These are phyloP conservation scores for Isatis tinctoria DNA, from an alignment of 345 rosid genomes.

Conservation along the genomic window DNA sequence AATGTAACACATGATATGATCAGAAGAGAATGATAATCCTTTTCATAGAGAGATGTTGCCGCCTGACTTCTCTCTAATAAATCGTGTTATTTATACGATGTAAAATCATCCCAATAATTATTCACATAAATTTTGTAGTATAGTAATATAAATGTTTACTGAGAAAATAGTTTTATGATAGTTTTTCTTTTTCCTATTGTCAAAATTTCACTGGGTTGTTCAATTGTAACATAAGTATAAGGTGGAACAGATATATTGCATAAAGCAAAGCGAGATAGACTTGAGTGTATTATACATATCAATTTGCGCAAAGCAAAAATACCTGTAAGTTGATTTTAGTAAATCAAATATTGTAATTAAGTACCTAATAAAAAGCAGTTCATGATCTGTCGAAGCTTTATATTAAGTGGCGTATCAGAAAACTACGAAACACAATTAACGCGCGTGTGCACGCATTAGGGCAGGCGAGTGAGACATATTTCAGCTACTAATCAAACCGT, in stretches of 20 bases:
- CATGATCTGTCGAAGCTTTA: not conserved
- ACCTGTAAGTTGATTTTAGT: not conserved
- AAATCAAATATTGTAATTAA: not conserved
- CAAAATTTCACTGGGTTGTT: not conserved
- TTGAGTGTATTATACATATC: not conserved
- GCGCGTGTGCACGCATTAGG: constrained; percentile 20
- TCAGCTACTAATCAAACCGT: constrained; percentile 19
- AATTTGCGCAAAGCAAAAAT: not conserved
- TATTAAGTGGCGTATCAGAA: not conserved
- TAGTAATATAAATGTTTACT: not conserved
- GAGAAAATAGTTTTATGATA: not conserved
- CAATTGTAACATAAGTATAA: not conserved
- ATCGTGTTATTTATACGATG: not conserved
- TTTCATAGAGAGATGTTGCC: not conserved
- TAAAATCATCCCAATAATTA: too few species aligned
- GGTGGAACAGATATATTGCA: not conserved
- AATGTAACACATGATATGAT: not conserved
- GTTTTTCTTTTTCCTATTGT: not conserved
- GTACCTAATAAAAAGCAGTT: not conserved
- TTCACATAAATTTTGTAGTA: too few species aligned
- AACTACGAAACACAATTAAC: constrained; percentile 1
- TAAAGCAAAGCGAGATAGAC: not conserved
- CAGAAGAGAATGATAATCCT: not conserved
- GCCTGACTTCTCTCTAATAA: not conserved
- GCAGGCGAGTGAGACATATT: constrained; percentile 3